Percentiles rank a stretch among this genome's conserved stretches.
Evolutionary conservation across 2,329 filamentous ascomycete species (phyloP).

Genomic region (Cordyceps cateniannulata): DNA sequence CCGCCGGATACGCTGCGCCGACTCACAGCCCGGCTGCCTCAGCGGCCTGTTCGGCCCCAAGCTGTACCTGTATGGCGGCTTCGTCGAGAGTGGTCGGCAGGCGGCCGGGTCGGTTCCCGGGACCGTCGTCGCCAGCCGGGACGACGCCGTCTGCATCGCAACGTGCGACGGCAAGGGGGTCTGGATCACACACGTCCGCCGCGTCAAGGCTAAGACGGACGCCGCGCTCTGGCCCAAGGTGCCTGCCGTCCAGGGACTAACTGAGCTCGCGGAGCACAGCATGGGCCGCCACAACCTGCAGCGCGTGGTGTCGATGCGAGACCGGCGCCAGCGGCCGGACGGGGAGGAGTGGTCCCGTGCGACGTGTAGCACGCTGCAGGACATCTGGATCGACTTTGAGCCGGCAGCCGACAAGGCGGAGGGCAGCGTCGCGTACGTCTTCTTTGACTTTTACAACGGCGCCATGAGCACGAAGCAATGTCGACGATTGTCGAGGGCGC

Average conservation of each 20-base stretch:
- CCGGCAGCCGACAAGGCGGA: slow-evolving; percentile 16
- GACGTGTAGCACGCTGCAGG: slow-evolving; percentile 28
- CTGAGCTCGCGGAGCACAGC: slow-evolving; percentile 20
- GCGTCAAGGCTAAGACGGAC: slow-evolving; percentile 31
- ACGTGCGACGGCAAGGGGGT: slow-evolving; percentile 32
- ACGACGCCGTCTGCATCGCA: slow-evolving; percentile 29
- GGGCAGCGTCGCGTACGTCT: slow-evolving; percentile 29
- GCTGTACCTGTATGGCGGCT: slow-evolving; percentile 35
- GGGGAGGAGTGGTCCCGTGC: slow-evolving; percentile 24
- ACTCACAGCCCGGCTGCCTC: slow-evolving; percentile 35
- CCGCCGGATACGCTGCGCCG: slow-evolving; percentile 32
- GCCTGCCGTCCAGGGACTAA: slow-evolving; percentile 28
- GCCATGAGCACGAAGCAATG: slow-evolving; percentile 36
- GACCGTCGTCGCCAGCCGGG: slow-evolving; percentile 29
- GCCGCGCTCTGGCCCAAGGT: slow-evolving; percentile 35
- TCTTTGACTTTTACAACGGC: slow-evolving; percentile 38
- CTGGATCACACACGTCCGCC: slow-evolving; percentile 35
- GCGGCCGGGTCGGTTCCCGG: slow-evolving; percentile 15
- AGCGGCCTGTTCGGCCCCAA: slow-evolving; percentile 29
- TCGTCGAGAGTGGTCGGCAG: slow-evolving; percentile 25
- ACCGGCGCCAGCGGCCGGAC: slow-evolving; percentile 10
- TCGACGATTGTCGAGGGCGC: slow-evolving; percentile 27
- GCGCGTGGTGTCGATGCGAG: slow-evolving; percentile 14
- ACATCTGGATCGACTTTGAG: slow-evolving; percentile 32
- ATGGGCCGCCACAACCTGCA: slow-evolving; percentile 21